Conservation (phyloP, 805 yeast genomes). For the Jamesozyma rosinii region DNA sequence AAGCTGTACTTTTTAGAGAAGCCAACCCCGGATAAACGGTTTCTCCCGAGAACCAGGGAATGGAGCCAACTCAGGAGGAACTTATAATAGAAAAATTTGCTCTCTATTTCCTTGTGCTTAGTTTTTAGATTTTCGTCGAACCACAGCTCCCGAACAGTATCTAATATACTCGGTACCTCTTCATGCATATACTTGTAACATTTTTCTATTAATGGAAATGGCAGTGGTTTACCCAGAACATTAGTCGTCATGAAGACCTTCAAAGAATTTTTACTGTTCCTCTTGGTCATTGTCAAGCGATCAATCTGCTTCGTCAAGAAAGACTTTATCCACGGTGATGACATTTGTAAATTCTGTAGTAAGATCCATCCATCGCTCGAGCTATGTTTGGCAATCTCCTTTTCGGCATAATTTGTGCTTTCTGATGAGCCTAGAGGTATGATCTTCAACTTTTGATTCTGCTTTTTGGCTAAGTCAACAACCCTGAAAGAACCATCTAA, state of each 20-base stretch:
- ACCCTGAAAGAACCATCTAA: constrained; percentile 58
- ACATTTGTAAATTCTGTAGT: constrained; percentile 73
- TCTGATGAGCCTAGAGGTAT: constrained; percentile 73
- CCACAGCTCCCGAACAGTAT: constrained; percentile 14
- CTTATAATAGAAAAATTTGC: constrained; percentile 31
- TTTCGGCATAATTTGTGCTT: constrained; percentile 47
- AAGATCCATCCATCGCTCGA: constrained; percentile 60
- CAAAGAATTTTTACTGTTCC: constrained; percentile 26
- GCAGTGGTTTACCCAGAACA: constrained; percentile 40
- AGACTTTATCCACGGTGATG: constrained; percentile 50
- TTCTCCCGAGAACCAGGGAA: constrained; percentile 48
- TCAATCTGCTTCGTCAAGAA: constrained; percentile 40
- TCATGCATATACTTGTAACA: constrained; percentile 50
- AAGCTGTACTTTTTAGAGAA: constrained; percentile 57
- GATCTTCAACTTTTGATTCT: constrained; percentile 27
- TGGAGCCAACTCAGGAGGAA: constrained; percentile 66
- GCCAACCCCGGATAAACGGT: constrained; percentile 54
- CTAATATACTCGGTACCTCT: constrained; percentile 42
- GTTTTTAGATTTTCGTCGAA: constrained; percentile 32
- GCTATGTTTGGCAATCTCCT: constrained; percentile 39
- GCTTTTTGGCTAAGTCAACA: constrained; percentile 33
- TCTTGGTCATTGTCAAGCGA: constrained; percentile 20
- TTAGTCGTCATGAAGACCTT: constrained; percentile 60
- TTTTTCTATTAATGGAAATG: constrained; percentile 45
- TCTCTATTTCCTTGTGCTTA: constrained; percentile 10